Conservation (phyloP, 2,329 filamentous ascomycete species). For the Hortaea werneckii region DNA sequence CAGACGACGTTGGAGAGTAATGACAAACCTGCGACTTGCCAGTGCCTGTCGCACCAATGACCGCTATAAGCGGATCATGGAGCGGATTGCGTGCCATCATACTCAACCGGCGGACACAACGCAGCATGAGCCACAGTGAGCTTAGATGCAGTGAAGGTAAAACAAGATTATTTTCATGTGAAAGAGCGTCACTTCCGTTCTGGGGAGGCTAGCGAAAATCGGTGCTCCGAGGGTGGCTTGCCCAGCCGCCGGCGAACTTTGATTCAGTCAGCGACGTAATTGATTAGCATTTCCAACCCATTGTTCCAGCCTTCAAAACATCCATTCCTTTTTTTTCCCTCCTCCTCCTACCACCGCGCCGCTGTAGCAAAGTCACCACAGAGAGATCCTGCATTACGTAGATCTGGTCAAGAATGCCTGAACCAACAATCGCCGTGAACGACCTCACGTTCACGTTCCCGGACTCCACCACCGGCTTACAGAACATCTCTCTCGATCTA, state of each 20-base stretch:
- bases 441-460: slow-evolving; percentile 82
- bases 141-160: not conserved
- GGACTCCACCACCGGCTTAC: slow-evolving; percentile 70
- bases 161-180: not conserved
- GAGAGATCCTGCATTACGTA: too few species aligned
- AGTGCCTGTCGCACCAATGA: slow-evolving; percentile 84
- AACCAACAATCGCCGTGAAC: slow-evolving; percentile 60
- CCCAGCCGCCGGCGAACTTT: not conserved
- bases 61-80: slow-evolving; percentile 57
- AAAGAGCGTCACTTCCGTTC: not conserved
- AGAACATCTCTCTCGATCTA: slow-evolving; percentile 62
- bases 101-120: not conserved
- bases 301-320: not conserved
- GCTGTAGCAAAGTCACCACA: not conserved
- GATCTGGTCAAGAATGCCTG: slow-evolving; percentile 11
- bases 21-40: slow-evolving; percentile 74
- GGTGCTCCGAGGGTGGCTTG: too few species aligned
- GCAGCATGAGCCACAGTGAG: not conserved
- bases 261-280: not conserved
- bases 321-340: not conserved
- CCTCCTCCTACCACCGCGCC: not conserved
- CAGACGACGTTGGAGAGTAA: not conserved
- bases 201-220: not conserved
- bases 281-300: not conserved
- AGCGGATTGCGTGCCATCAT: slow-evolving; percentile 16